Evolutionary conservation across 768 basidiomycete genomes (phyloP).

Genomic region (Auricularia heimuer): DNA sequence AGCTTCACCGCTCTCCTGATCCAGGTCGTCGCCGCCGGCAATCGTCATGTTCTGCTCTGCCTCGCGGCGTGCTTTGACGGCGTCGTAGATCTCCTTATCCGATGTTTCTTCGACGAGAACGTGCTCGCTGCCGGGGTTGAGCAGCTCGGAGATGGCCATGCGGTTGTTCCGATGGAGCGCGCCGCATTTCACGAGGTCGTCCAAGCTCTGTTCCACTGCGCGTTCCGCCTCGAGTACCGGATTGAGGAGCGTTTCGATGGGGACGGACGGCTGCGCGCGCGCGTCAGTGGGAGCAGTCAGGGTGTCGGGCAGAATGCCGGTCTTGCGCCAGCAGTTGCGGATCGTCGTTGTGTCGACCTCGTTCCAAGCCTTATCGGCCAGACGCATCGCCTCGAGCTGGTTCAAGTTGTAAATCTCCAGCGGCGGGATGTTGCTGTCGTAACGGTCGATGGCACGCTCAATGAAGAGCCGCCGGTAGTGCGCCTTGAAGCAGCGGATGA

Average conservation of each 20-base stretch:
- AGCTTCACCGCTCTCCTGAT: too few relatives aligned
- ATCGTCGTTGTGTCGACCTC: slow-evolving; percentile 26
- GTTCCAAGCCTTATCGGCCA: slow-evolving; percentile 26
- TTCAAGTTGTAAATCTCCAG: slow-evolving; percentile 28
- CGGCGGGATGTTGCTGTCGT: slow-evolving; percentile 2
- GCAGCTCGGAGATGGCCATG: slow-evolving; percentile 20
- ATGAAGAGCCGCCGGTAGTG: slow-evolving; percentile 24
- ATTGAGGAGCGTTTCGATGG: slow-evolving; percentile 16
- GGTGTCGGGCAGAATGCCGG: slow-evolving; percentile 20
- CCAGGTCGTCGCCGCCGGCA: too few relatives aligned
- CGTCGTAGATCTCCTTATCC: too few relatives aligned
- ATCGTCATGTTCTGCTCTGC: too few relatives aligned
- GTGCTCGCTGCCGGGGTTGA: slow-evolving; percentile 16
- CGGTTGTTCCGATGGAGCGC: slow-evolving; percentile 14
- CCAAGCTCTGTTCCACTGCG: slow-evolving; percentile 14
- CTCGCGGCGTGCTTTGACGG: too few relatives aligned
- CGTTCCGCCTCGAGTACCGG: slow-evolving; percentile 9
- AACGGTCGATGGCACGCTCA: slow-evolving; percentile 19
- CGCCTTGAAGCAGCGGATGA: slow-evolving; percentile 16
- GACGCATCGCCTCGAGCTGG: slow-evolving; percentile 29
- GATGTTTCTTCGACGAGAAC: neutral
- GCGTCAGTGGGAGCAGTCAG: neutral
- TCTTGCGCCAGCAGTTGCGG: slow-evolving; percentile 28
- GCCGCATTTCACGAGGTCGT: slow-evolving; percentile 14
- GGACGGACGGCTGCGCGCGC: slow-evolving; percentile 10